phyloP scores from a whole-genome alignment of 768 basidiomycete genomes.

The Lentinula raphanica region DNA sequence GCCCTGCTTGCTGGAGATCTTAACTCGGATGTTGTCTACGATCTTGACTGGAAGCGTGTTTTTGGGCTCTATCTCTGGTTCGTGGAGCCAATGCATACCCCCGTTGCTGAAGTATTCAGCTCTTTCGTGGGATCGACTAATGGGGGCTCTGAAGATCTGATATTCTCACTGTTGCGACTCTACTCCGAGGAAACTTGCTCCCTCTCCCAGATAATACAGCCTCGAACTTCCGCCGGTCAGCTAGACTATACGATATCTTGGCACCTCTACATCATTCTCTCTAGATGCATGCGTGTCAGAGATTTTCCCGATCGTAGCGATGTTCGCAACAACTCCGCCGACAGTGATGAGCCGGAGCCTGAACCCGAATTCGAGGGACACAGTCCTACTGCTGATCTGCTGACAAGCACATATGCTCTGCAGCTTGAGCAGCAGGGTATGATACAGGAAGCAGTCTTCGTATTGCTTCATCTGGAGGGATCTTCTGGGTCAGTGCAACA shows the following conservation, averaged over 20 bases:
- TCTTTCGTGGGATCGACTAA: conserved; percentile 51
- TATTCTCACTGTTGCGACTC: conserved; percentile 79
- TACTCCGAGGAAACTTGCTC: conserved; percentile 68
- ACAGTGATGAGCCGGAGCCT: conserved; percentile 22
- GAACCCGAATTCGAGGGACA: conserved; percentile 62
- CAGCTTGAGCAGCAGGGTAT: conserved; percentile 79
- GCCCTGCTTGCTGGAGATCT: conserved; percentile 74
- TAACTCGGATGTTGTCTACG: conserved; percentile 58
- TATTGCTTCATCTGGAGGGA: conserved; percentile 83
- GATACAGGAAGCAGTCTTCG: conserved; percentile 85
- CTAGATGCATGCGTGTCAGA: conserved; percentile 73
- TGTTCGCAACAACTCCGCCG: conserved; percentile 22
- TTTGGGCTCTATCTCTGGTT: conserved; percentile 93
- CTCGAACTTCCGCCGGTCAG: conserved; percentile 62
- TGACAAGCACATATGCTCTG: conserved; percentile 80
- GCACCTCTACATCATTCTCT: conserved; percentile 88
- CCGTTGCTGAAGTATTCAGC: conserved; percentile 64
- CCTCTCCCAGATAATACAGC: conserved; percentile 62
- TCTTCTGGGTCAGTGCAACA: conserved; percentile 64
- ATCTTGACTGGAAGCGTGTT: conserved; percentile 90
- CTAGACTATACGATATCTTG: conserved; percentile 83
- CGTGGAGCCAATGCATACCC: conserved; percentile 61
- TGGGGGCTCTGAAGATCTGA: conserved; percentile 55
- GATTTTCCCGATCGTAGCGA: conserved; percentile 84
- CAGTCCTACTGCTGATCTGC: conserved; percentile 75